Evolutionary conservation across 1,139 yeast genomes (phyloP).

Genomic region (Arxiozyma slooffiae): DNA sequence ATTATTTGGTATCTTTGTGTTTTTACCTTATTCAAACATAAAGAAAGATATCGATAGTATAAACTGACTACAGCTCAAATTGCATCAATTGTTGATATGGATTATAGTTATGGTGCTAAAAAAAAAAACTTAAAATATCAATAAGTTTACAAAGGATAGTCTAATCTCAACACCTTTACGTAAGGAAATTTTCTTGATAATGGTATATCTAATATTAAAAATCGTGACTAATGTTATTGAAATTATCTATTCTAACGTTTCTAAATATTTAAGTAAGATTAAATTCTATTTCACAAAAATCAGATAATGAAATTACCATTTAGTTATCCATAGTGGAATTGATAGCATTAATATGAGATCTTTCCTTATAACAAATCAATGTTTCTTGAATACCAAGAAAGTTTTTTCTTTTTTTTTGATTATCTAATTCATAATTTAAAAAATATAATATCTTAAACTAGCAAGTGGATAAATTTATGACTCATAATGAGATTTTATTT

Average conservation of each 20-base stretch:
- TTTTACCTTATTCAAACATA: neutral
- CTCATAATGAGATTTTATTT: neutral
- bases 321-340: neutral
- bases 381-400: slow-evolving; percentile 1
- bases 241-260: neutral
- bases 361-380: neutral
- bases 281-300: neutral
- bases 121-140: neutral
- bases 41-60: slow-evolving; percentile 5
- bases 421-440: neutral
- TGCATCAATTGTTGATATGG: slow-evolving; percentile 28
- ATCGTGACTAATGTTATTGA: neutral
- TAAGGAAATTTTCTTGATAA: neutral
- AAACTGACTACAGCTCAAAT: slow-evolving; percentile 52
- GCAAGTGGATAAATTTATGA: neutral
- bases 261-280: neutral
- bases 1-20: too few relatives aligned
- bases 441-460: neutral
- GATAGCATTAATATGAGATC: neutral
- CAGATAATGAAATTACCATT: neutral
- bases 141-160: neutral
- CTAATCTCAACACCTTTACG: slow-evolving; percentile 3
- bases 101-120: neutral
- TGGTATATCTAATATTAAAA: neutral
- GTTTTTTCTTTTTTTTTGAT: too few relatives aligned